A percentile compares a stretch with the other conserved stretches of the same genome.
Evolutionary conservation across 768 basidiomycete species (phyloP).

Genomic region (Lactarius hengduanensis): DNA sequence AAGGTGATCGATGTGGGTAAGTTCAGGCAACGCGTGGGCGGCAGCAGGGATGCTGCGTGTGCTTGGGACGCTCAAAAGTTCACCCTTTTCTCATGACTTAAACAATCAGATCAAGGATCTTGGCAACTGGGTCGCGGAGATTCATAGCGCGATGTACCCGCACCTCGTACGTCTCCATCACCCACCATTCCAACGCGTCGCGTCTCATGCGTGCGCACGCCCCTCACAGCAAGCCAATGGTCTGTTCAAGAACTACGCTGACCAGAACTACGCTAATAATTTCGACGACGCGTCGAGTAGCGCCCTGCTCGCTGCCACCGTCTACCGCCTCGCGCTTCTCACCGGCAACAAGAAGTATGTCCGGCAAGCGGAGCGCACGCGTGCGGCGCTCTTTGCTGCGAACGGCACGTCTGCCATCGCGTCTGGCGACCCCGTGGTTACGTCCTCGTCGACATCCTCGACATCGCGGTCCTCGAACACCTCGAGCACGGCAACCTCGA

Average conservation of each 20-base stretch:
- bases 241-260: slow-evolving; percentile 73
- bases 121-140: slow-evolving; percentile 66
- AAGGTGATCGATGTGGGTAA: neutral
- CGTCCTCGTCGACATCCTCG: slow-evolving; percentile 24
- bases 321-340: slow-evolving; percentile 70
- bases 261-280: slow-evolving; percentile 42
- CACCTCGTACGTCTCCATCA: slow-evolving; percentile 47
- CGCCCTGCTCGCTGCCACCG: slow-evolving; percentile 70
- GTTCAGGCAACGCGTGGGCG: slow-evolving; percentile 82
- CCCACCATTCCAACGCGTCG: neutral
- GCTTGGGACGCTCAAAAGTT: slow-evolving; percentile 66
- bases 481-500: too few relatives aligned
- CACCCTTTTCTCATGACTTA: slow-evolving; percentile 51
- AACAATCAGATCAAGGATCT: slow-evolving; percentile 58
- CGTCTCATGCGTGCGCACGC: slow-evolving; percentile 6
- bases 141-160: slow-evolving; percentile 68
- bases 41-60: slow-evolving; percentile 89
- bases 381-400: slow-evolving; percentile 41
- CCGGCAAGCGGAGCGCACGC: slow-evolving; percentile 54
- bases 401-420: neutral
- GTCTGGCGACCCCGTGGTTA: slow-evolving; percentile 23
- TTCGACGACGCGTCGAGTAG: slow-evolving; percentile 77
- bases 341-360: slow-evolving; percentile 49
- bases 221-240: slow-evolving; percentile 42
- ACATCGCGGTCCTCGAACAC: slow-evolving; percentile 13